phyloP scores from a whole-genome alignment of 192 early-diverging fungal genomes.

The Phycomyces nitens region DNA sequence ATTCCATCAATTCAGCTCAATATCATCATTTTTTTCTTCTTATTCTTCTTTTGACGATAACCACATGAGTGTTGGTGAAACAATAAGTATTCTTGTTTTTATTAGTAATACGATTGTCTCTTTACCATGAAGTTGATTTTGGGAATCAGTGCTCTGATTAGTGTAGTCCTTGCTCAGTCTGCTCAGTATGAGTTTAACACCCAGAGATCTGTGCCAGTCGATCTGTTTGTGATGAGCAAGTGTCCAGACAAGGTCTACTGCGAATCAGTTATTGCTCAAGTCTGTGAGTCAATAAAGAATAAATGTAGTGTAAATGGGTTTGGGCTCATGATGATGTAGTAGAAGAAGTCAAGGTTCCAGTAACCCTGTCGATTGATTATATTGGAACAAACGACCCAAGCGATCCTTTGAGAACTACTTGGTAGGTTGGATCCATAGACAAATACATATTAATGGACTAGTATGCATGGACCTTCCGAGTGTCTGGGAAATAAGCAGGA shows the following conservation, averaged over 20 bases:
- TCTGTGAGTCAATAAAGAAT: conserved; percentile 31
- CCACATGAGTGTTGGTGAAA: no score
- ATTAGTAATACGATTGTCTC: no score
- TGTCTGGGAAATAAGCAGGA: conserved; percentile 48
- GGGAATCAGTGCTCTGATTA: neutral
- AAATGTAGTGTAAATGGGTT: neutral
- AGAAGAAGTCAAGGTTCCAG: neutral
- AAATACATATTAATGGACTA: conserved; percentile 5
- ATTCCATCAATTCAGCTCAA: no score
- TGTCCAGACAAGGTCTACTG: conserved; percentile 64
- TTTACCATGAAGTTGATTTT: neutral
- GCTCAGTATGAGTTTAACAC: neutral
- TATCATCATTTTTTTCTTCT: no score
- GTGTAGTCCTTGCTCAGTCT: neutral
- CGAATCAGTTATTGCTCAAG: conserved; percentile 45
- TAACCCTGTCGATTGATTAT: conserved; percentile 16
- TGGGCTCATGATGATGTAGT: neutral
- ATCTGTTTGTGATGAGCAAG: conserved; percentile 72
- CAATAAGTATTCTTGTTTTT: no score
- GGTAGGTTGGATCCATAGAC: neutral
- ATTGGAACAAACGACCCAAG: conserved; percentile 8
- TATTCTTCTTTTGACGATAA: no score
- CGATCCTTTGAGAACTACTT: conserved; percentile 7
- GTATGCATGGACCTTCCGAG: conserved; percentile 40
- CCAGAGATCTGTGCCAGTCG: conserved; percentile 39